These are phyloP conservation scores for Mycena amicta DNA, from an alignment of 768 basidiomycete species.

Conservation along the genomic window DNA sequence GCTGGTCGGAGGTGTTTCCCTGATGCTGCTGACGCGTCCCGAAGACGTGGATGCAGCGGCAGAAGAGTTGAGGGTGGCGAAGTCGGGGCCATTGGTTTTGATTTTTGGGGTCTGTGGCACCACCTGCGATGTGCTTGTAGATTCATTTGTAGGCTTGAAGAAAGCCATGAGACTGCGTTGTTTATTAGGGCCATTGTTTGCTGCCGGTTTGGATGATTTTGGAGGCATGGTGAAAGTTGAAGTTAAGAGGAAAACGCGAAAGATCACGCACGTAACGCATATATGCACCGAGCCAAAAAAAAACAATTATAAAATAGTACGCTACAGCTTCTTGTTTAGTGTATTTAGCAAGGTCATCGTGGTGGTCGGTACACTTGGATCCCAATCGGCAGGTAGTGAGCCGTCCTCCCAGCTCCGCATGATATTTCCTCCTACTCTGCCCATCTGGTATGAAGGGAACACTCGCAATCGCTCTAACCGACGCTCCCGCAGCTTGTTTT, in stretches of 20 bases:
- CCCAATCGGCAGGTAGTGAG: constrained; percentile 54
- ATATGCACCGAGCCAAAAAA: no score
- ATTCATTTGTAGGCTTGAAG: constrained; percentile 41
- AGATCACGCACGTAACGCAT: background rate
- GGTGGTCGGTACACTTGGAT: constrained; percentile 45
- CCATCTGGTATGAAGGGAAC: constrained; percentile 80
- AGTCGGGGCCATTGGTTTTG: no score
- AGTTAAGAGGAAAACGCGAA: background rate
- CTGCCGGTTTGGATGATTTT: constrained; percentile 10
- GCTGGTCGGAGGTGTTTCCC: constrained; percentile 75
- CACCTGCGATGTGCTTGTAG: constrained; percentile 9
- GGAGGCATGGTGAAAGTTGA: constrained; percentile 12
- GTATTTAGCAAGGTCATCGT: constrained; percentile 33
- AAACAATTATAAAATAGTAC: background rate
- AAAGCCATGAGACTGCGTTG: constrained; percentile 78
- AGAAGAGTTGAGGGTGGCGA: constrained; percentile 39
- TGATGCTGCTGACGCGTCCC: constrained; percentile 47
- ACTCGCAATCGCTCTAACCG: constrained; percentile 87
- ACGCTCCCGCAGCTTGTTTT: constrained; percentile 92
- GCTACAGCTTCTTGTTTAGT: background rate
- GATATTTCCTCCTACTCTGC: constrained; percentile 75
- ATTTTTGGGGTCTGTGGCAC: constrained; percentile 44
- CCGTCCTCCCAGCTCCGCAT: constrained; percentile 85
- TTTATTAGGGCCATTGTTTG: constrained; percentile 33
- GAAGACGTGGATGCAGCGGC: constrained; percentile 46